phyloP scores from a whole-genome alignment of 495 filamentous ascomycete species.

The Aspergillus ostianus region DNA sequence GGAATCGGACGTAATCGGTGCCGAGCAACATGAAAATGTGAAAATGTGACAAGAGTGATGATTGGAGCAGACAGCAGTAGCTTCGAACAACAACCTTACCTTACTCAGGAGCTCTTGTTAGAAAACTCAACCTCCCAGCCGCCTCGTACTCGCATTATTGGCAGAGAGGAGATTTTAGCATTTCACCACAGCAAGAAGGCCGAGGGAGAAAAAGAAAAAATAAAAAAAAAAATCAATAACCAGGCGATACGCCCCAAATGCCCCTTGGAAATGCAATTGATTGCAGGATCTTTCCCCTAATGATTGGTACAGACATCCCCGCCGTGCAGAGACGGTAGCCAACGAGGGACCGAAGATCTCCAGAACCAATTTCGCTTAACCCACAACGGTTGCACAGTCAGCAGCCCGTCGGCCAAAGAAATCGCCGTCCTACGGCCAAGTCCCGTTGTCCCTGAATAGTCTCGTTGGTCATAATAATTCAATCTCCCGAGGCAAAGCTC shows the following conservation, averaged over 20 bases:
- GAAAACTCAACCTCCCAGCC: background rate
- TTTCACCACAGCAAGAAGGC: background rate
- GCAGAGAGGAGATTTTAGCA: background rate
- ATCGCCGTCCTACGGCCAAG: conserved; percentile 23
- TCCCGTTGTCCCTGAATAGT: conserved; percentile 19
- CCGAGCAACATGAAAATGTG: conserved; percentile 21
- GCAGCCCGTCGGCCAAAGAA: conserved; percentile 17
- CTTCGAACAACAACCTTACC: background rate
- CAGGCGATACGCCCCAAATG: conserved; percentile 9
- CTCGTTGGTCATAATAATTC: conserved; percentile 11
- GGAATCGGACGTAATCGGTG: conserved; percentile 26
- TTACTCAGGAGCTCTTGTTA: background rate
- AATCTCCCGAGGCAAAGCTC: background rate
- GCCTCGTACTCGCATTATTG: background rate
- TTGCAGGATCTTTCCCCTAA: conserved; percentile 12
- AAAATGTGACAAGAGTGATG: conserved; percentile 26
- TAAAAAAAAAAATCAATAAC: background rate
- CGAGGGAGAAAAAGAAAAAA: background rate
- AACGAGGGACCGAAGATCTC: conserved; percentile 30
- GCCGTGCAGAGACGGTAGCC: conserved; percentile 22
- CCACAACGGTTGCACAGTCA: conserved; percentile 27
- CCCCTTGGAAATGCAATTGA: conserved; percentile 9
- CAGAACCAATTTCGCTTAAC: conserved; percentile 39
- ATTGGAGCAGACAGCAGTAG: conserved; percentile 12
- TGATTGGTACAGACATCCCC: conserved; percentile 19